Percentiles rank a stretch among this genome's conserved stretches.
Evolutionary conservation across 768 basidiomycete genomes (phyloP).

Genomic region (Tremella mesenterica): DNA sequence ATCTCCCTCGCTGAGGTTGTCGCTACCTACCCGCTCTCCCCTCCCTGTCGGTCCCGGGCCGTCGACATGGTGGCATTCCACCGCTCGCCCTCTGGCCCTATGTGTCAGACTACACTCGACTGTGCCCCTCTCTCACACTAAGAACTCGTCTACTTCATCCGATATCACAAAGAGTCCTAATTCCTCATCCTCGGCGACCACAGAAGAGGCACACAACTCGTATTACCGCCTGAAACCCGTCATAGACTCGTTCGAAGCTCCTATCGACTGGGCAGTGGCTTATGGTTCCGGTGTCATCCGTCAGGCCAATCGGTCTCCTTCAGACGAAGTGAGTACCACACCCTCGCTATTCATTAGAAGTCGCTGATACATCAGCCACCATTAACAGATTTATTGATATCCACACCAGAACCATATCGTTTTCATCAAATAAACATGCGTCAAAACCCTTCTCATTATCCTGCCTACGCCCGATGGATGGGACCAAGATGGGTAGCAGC

Average conservation of each 20-base stretch:
- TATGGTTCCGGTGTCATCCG: constrained; percentile 95
- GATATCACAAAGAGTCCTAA: too few species aligned
- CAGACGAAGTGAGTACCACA: neutral
- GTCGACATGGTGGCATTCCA: too few species aligned
- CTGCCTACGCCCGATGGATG: constrained; percentile 70
- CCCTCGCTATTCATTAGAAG: neutral
- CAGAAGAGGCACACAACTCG: constrained; percentile 13
- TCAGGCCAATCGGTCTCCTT: constrained; percentile 56
- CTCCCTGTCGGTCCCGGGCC: too few species aligned
- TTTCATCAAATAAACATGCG: constrained; percentile 95
- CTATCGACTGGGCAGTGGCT: constrained; percentile 92
- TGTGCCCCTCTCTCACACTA: too few species aligned
- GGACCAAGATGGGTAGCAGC: constrained; percentile 74
- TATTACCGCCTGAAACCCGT: constrained; percentile 43
- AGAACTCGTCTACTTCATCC: too few species aligned
- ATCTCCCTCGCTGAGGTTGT: too few species aligned
- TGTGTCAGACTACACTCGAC: too few species aligned
- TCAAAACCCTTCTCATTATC: constrained; percentile 84
- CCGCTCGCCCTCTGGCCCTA: too few species aligned
- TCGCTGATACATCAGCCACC: constrained; percentile 47
- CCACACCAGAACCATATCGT: constrained; percentile 82
- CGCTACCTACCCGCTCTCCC: too few species aligned
- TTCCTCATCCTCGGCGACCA: too few species aligned
- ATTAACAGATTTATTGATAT: constrained; percentile 95
- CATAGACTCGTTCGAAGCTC: constrained; percentile 71